These are phyloP conservation scores for Colletotrichum trifolii DNA, from an alignment of 2,329 filamentous ascomycete genomes.

Conservation along the genomic window DNA sequence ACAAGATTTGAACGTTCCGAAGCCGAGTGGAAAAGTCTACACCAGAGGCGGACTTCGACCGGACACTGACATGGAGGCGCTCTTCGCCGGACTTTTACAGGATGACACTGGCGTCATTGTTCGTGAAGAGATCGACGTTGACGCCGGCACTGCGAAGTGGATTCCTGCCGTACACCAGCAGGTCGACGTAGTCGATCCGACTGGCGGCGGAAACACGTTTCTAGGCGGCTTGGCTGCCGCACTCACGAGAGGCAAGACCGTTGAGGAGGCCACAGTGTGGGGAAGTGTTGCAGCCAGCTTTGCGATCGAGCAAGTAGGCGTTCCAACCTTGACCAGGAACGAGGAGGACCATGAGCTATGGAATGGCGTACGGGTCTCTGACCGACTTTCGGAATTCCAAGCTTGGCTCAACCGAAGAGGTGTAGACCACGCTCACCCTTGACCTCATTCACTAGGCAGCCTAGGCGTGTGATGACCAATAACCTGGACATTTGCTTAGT, in stretches of 20 bases:
- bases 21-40: constrained; percentile 56
- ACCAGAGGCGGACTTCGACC: constrained; percentile 64
- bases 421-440: no score
- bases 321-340: constrained; percentile 69
- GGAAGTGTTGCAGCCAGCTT: constrained; percentile 89
- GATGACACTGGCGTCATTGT: constrained; percentile 64
- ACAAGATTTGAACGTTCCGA: constrained; percentile 42
- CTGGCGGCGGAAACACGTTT: constrained; percentile 93
- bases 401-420: constrained; percentile 44
- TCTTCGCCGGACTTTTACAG: constrained; percentile 69
- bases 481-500: no score
- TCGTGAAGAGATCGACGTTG: constrained; percentile 69
- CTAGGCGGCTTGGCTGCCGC: constrained; percentile 71
- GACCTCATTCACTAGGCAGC: no score
- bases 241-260: constrained; percentile 66
- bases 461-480: no score
- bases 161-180: constrained; percentile 78
- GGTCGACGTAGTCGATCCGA: constrained; percentile 83
- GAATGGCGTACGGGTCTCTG: constrained; percentile 67
- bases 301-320: constrained; percentile 92
- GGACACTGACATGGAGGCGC: constrained; percentile 71
- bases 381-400: constrained; percentile 64
- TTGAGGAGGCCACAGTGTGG: constrained; percentile 80
- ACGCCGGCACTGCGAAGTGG: constrained; percentile 77
- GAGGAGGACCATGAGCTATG: constrained; percentile 65